A percentile compares a stretch with the other conserved stretches of the same genome.
These are phyloP conservation scores for Lycium barbarum DNA, from an alignment of 257 asterid genomes.

Conservation along the genomic window DNA sequence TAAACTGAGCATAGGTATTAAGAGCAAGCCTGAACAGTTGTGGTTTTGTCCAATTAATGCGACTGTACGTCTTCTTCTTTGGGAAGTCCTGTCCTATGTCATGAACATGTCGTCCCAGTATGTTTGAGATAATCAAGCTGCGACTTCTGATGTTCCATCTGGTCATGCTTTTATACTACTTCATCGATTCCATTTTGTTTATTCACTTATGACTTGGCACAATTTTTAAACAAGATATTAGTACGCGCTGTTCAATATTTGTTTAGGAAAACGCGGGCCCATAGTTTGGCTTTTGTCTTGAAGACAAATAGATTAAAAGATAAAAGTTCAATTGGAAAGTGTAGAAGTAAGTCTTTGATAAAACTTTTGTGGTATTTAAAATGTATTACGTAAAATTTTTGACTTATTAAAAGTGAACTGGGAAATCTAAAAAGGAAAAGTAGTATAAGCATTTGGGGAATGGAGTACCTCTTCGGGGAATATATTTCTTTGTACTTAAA, in stretches of 20 bases:
- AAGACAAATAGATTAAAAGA: slow-evolving; percentile 5
- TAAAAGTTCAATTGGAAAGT: neutral
- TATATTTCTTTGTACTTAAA: neutral
- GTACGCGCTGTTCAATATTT: neutral
- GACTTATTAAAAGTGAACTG: neutral
- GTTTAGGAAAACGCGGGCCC: neutral
- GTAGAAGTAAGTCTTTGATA: neutral
- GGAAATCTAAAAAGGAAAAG: neutral
- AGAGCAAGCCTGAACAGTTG: neutral
- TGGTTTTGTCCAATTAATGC: neutral
- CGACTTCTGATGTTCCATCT: neutral
- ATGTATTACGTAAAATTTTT: neutral
- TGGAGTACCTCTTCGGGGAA: neutral
- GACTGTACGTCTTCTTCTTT: neutral
- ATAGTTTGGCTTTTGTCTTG: neutral
- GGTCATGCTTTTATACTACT: slow-evolving; percentile 22
- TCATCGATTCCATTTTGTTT: neutral
- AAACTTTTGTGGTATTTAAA: neutral
- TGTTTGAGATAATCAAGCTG: neutral
- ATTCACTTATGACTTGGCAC: slow-evolving; percentile 1
- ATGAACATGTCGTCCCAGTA: neutral
- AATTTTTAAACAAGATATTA: neutral
- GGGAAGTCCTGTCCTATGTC: neutral
- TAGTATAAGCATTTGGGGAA: neutral
- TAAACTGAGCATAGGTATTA: neutral